Evolutionary conservation across 116 monocot species (phyloP).

Genomic region (Iris pallida): DNA sequence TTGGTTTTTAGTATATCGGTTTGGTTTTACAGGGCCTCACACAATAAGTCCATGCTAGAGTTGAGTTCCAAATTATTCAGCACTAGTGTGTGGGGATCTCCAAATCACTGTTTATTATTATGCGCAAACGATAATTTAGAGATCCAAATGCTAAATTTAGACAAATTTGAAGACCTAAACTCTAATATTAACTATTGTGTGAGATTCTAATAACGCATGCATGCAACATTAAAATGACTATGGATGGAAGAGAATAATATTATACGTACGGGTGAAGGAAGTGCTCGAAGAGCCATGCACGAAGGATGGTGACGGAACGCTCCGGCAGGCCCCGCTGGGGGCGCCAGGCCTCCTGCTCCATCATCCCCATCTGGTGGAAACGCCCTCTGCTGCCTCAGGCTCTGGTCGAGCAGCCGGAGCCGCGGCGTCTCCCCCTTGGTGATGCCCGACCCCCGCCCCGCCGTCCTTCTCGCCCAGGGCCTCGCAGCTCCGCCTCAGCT

Average conservation of each 20-base stretch:
- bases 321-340: conserved; percentile 94
- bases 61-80: too few species aligned
- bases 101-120: too few species aligned
- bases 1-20: too few species aligned
- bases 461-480: conserved; percentile 82
- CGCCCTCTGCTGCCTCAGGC: conserved; percentile 80
- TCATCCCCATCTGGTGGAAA: conserved; percentile 96
- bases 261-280: conserved; percentile 94
- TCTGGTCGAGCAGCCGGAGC: conserved; percentile 69
- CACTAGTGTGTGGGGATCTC: too few species aligned
- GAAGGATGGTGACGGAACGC: conserved; percentile 68
- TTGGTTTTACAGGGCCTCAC: too few species aligned
- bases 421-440: conserved; percentile 95
- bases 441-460: conserved; percentile 34
- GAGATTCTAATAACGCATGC: background rate
- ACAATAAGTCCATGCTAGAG: too few species aligned
- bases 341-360: conserved; percentile 95
- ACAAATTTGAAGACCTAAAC: too few species aligned
- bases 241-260: background rate
- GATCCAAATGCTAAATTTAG: too few species aligned
- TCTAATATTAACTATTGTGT: too few species aligned
- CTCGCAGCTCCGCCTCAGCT: conserved; percentile 73
- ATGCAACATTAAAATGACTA: background rate
- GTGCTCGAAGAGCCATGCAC: conserved; percentile 97
- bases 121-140: too few species aligned